Percentiles rank a stretch among this genome's conserved stretches.
These are phyloP conservation scores for Hylodesmum podocarpum DNA, from an alignment of 306 rosid species.

Conservation along the genomic window DNA sequence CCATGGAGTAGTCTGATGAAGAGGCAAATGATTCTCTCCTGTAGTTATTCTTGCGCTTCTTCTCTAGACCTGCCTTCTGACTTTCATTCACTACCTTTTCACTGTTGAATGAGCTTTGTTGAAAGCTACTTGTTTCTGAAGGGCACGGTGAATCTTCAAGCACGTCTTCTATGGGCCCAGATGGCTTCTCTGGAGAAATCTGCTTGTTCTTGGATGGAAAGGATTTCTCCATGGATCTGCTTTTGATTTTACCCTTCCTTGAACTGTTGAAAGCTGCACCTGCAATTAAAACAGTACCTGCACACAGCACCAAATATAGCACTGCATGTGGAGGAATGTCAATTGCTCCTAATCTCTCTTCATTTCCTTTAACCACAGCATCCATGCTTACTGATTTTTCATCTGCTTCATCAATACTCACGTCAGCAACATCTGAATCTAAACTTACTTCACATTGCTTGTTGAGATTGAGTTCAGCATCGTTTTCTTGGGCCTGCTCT, in stretches of 20 bases:
- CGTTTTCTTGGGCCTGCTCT: neutral
- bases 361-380: slow-evolving; percentile 24
- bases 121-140: slow-evolving; percentile 73
- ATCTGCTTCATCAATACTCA: slow-evolving; percentile 13
- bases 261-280: slow-evolving; percentile 32
- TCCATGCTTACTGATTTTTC: neutral
- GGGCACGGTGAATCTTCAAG: slow-evolving; percentile 54
- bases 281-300: slow-evolving; percentile 41
- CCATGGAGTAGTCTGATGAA: slow-evolving; percentile 61
- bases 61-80: slow-evolving; percentile 55
- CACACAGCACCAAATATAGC: slow-evolving; percentile 33
- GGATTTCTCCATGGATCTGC: slow-evolving; percentile 8
- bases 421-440: neutral
- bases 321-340: slow-evolving; percentile 1
- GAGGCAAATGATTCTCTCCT: slow-evolving; percentile 80
- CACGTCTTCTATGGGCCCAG: slow-evolving; percentile 39
- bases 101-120: slow-evolving; percentile 36
- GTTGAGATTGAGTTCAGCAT: neutral
- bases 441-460: neutral
- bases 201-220: slow-evolving; percentile 25
- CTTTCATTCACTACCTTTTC: slow-evolving; percentile 35
- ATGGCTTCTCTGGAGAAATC: slow-evolving; percentile 35
- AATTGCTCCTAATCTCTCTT: neutral
- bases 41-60: slow-evolving; percentile 40
- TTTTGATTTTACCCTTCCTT: slow-evolving; percentile 35